Percentiles rank a stretch among this genome's conserved stretches.
Conservation (phyloP, 2,329 filamentous ascomycete genomes). For the Aspergillus melleus region DNA sequence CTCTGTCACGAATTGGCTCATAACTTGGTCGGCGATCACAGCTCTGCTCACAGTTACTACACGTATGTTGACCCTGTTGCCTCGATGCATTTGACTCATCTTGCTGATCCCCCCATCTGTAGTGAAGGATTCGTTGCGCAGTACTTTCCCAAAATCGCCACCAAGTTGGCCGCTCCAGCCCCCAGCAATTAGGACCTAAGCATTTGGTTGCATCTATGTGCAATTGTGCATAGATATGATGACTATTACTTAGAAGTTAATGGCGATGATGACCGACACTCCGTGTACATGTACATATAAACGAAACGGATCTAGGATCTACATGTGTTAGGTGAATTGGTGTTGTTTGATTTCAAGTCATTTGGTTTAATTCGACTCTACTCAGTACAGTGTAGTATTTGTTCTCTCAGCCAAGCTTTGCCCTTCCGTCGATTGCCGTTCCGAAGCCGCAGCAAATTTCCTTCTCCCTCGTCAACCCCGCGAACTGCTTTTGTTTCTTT, state of each 20-base stretch:
- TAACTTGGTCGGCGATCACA: conserved; percentile 80
- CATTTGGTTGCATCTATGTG: too few relatives aligned
- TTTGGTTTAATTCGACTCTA: too few relatives aligned
- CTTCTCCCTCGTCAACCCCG: neutral
- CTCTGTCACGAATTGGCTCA: conserved; percentile 94
- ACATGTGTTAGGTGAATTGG: too few relatives aligned
- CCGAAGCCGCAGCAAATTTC: neutral
- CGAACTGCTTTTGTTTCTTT: too few relatives aligned
- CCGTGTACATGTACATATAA: too few relatives aligned
- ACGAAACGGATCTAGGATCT: too few relatives aligned
- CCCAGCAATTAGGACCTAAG: neutral
- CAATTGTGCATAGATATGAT: too few relatives aligned
- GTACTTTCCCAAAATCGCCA: conserved; percentile 71
- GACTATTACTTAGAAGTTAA: too few relatives aligned
- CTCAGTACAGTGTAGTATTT: too few relatives aligned
- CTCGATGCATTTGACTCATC: neutral
- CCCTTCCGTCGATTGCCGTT: neutral
- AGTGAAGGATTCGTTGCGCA: conserved; percentile 76
- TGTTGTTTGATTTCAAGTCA: too few relatives aligned
- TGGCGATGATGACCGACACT: too few relatives aligned
- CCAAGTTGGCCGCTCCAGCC: conserved; percentile 42
- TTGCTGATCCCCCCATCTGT: conserved; percentile 1
- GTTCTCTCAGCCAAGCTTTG: neutral
- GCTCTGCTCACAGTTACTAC: conserved; percentile 78
- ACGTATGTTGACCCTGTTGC: conserved; percentile 40